Base-by-base conservation (phyloP, 106 monocot genomes). In the Dioscorea dumetorum region DNA sequence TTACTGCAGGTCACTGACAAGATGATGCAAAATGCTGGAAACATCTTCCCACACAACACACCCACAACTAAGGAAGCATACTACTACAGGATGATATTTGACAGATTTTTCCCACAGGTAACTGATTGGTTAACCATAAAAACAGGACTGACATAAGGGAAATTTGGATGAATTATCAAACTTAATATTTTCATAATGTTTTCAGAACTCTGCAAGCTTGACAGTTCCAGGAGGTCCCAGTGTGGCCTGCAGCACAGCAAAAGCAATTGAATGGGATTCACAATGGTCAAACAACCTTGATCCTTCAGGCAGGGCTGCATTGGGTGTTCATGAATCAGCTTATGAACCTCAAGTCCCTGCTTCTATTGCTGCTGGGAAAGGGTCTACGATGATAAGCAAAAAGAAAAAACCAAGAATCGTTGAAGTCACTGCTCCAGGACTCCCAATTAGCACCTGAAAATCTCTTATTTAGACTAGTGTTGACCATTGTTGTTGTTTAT, bases 231-330 rank as follows among this genome's bases (percentile, higher is more conserved):
- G 79, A 21, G 88, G 88, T 49, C 81, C 81, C 49, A 88, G 88
- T 50, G 70, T 88, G 18, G 88, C 88, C 9, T 88, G 88, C 68
- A 89, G 88, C 79, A 89, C 88, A 22, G 79, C 84, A 14, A 88
- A 84, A 49, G 88, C 88, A 0, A 61, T 85, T 7, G 85, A 85
- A 13, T 89, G 88, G 88, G 88, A 89, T 31, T 59, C 84, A 11
- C 70, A 79, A 50, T 89, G 88, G 66, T 41, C 66, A 17, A 50
- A 50, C 22, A 66, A 66, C 24, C 66, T 66, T 49, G 66, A 66
- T 66, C 66, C 66, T 21, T 66, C 66, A 14, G 66, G 66, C 22
- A 49, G 66, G 20, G 66, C 66, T 66, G 66, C 66, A 12, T 19
- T 66, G 12, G 66, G 66, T 49, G 50, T 66, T 21, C 66, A 66